Percentiles rank a stretch among this genome's conserved stretches.
Evolutionary conservation across 2,329 filamentous ascomycete genomes (phyloP).

Genomic region (Scortechinia acanthostroma): DNA sequence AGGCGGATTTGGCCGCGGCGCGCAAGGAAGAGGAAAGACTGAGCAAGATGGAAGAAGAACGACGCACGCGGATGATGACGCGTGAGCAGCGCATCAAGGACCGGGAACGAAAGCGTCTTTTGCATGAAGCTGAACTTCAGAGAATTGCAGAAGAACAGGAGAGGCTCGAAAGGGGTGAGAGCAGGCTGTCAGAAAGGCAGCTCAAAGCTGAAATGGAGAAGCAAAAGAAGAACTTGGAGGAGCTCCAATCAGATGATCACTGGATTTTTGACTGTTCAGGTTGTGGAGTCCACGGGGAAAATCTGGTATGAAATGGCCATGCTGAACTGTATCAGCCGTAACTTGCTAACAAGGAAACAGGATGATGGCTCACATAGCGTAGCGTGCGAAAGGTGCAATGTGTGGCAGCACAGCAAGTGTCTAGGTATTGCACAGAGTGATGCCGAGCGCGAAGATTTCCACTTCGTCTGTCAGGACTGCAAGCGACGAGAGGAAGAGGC

Average conservation of each 20-base stretch:
- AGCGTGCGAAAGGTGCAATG: conserved; percentile 57
- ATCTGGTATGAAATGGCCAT: conserved; percentile 32
- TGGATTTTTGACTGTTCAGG: conserved; percentile 59
- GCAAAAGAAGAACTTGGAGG: conserved; percentile 47
- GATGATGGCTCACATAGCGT: conserved; percentile 61
- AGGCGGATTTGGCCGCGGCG: conserved; percentile 43
- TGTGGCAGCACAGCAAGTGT: conserved; percentile 63
- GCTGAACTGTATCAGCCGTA: not conserved
- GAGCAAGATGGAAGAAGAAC: conserved; percentile 41
- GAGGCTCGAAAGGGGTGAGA: conserved; percentile 35
- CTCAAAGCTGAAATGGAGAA: conserved; percentile 53
- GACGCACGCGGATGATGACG: conserved; percentile 55
- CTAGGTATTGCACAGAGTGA: conserved; percentile 48
- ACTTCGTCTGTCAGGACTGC: conserved; percentile 54
- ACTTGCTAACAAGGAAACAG: conserved; percentile 20
- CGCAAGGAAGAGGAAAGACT: conserved; percentile 47
- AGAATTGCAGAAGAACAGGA: conserved; percentile 46
- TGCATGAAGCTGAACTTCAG: conserved; percentile 54
- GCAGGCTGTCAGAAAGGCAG: conserved; percentile 48
- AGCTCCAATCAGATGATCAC: conserved; percentile 46
- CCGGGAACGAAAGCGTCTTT: conserved; percentile 52
- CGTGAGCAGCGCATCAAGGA: conserved; percentile 58
- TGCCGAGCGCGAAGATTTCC: conserved; percentile 52
- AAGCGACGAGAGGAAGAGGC: conserved; percentile 47
- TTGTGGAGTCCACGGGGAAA: conserved; percentile 56